Evolutionary conservation across 1,284 basidiomycete genomes (phyloP).

Genomic region (Ustilago esculenta): DNA sequence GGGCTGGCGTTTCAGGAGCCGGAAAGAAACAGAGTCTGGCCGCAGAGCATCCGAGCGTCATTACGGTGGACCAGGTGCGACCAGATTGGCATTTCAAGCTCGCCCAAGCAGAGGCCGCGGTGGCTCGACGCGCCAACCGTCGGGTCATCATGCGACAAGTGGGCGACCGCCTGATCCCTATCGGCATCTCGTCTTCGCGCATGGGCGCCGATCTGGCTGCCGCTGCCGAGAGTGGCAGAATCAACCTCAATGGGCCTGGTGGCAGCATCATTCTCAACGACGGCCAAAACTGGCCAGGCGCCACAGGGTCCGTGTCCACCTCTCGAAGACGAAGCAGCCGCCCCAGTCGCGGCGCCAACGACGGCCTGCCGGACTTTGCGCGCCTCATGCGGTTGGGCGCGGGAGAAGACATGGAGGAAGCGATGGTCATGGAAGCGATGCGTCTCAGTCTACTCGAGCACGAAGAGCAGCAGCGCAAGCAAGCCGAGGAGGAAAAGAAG

Average conservation of each 20-base stretch:
- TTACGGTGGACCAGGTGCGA: constrained; percentile 61
- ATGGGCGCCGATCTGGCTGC: constrained; percentile 67
- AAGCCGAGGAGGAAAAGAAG: constrained; percentile 56
- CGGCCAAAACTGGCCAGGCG: constrained; percentile 48
- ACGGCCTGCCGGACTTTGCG: constrained; percentile 73
- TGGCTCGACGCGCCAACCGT: constrained; percentile 76
- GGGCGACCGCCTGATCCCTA: constrained; percentile 93
- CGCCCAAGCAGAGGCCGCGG: constrained; percentile 52
- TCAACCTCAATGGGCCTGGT: constrained; percentile 59
- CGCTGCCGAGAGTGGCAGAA: constrained; percentile 46
- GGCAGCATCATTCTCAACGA: constrained; percentile 64
- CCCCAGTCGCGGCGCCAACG: constrained; percentile 26
- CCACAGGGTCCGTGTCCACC: constrained; percentile 16
- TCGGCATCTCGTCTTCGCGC: constrained; percentile 80
- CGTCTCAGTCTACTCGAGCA: constrained; percentile 91
- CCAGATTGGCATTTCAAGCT: constrained; percentile 64
- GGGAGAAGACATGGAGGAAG: constrained; percentile 87
- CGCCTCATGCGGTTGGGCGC: constrained; percentile 84
- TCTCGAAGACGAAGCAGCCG: constrained; percentile 43
- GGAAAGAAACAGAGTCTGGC: constrained; percentile 49
- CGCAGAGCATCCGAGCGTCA: constrained; percentile 53
- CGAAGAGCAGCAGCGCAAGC: constrained; percentile 70
- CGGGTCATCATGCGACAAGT: constrained; percentile 98
- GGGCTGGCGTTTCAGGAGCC: constrained; percentile 14
- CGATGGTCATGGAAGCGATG: constrained; percentile 99